Percentiles rank a stretch among this genome's conserved stretches.
Evolutionary conservation across 257 asterid species (phyloP).

Genomic region (Paraleonurus japonicus): DNA sequence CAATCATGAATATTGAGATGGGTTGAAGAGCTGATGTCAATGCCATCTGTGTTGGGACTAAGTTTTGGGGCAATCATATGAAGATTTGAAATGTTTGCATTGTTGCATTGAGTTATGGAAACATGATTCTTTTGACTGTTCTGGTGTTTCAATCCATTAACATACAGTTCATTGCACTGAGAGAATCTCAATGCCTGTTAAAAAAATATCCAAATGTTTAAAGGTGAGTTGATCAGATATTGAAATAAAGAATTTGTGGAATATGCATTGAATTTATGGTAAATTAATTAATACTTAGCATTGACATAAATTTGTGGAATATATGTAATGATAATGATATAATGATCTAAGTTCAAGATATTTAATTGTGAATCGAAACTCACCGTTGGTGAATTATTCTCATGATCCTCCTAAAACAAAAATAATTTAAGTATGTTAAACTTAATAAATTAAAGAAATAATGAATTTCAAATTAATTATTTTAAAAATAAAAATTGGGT

Average conservation of each 20-base stretch:
- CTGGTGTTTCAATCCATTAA: constrained; percentile 18
- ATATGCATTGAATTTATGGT: not conserved
- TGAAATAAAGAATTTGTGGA: not conserved
- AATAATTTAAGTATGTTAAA: not conserved
- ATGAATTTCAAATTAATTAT: not conserved
- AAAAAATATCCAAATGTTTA: too few relatives aligned
- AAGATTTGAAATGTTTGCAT: constrained; percentile 15
- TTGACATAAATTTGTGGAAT: too few relatives aligned
- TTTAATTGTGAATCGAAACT: not conserved
- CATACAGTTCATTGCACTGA: not conserved
- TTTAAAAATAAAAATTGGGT: not conserved
- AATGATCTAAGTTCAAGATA: not conserved
- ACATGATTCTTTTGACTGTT: constrained; percentile 22
- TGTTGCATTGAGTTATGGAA: constrained; percentile 15
- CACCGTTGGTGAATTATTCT: constrained; percentile 13
- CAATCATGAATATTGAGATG: constrained; percentile 10
- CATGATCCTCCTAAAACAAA: not conserved
- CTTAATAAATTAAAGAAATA: not conserved
- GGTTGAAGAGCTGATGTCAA: constrained; percentile 9
- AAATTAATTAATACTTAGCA: too few relatives aligned
- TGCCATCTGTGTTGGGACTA: constrained; percentile 27
- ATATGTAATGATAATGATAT: too few relatives aligned
- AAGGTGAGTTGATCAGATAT: not conserved
- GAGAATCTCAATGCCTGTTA: constrained; percentile 21
- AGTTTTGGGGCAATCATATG: constrained; percentile 13